A percentile compares a stretch with the other conserved stretches of the same genome.
phyloP scores from a whole-genome alignment of 495 filamentous ascomycete genomes.

The Thermochaetoides thermophila region DNA sequence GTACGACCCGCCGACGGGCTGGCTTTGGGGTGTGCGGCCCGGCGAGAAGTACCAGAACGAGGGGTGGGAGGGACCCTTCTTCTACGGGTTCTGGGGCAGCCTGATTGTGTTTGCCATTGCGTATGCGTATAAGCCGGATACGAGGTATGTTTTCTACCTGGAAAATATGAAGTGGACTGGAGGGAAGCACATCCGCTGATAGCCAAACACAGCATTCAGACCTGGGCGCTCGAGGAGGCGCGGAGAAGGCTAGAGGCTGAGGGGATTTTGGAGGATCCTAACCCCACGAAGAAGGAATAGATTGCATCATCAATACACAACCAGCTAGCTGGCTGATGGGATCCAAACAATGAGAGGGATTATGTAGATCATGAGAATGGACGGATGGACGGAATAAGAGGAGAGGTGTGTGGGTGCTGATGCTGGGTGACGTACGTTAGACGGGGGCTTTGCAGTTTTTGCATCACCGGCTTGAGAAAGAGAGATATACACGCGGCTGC shows the following conservation, averaged over 20 bases:
- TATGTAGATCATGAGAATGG: too few species aligned
- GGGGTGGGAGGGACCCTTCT: conserved; percentile 82
- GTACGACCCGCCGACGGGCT: conserved; percentile 84
- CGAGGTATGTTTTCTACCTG: conserved; percentile 60
- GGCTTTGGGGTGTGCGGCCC: conserved; percentile 80
- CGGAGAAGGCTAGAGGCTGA: conserved; percentile 84
- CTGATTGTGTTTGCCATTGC: conserved; percentile 58
- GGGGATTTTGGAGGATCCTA: conserved; percentile 74
- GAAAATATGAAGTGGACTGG: conserved; percentile 11
- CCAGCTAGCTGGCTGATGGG: too few species aligned
- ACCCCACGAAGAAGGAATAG: conserved; percentile 23
- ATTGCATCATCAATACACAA: too few species aligned
- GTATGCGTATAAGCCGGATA: conserved; percentile 97
- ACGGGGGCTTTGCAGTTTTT: too few species aligned
- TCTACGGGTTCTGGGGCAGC: conserved; percentile 83
- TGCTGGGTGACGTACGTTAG: too few species aligned
- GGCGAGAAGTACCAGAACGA: conserved; percentile 91
- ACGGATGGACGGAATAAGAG: too few species aligned
- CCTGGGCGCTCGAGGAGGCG: conserved; percentile 96
- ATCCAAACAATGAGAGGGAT: too few species aligned
- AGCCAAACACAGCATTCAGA: conserved; percentile 68
- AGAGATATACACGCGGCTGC: too few species aligned
- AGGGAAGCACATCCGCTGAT: too few species aligned
- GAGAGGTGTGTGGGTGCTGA: too few species aligned
- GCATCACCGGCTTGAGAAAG: too few species aligned